phyloP scores from a whole-genome alignment of 768 basidiomycete species.

The Tubosaeta sp. region DNA sequence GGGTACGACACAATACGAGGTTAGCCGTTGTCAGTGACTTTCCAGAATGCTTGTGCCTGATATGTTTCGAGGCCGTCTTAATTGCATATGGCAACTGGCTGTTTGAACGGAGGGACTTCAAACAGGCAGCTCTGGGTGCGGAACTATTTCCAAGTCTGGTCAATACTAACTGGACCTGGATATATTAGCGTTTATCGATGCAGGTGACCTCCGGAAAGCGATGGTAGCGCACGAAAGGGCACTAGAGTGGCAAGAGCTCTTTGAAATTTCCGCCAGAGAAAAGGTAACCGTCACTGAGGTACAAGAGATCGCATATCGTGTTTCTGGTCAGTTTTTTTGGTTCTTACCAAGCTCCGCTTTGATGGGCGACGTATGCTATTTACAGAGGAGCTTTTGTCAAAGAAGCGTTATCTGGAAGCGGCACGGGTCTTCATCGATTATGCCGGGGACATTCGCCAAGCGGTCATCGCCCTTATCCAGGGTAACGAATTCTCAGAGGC shows the following conservation, averaged over 20 bases:
- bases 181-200: constrained; percentile 67
- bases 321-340: constrained; percentile 60
- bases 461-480: constrained; percentile 70
- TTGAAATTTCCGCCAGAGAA: constrained; percentile 65
- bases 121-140: constrained; percentile 78
- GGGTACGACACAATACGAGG: constrained; percentile 58
- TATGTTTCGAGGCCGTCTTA: constrained; percentile 51
- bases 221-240: constrained; percentile 87
- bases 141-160: not conserved
- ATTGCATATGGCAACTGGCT: constrained; percentile 83
- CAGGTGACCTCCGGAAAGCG: constrained; percentile 60
- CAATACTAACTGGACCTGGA: constrained; percentile 4
- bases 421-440: constrained; percentile 84
- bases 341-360: not conserved
- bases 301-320: constrained; percentile 62
- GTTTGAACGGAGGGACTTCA: constrained; percentile 79
- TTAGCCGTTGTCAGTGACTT: constrained; percentile 27
- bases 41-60: constrained; percentile 6
- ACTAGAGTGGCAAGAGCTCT: constrained; percentile 87
- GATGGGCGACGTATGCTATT: constrained; percentile 2
- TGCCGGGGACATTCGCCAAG: constrained; percentile 68
- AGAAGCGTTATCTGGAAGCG: constrained; percentile 78
- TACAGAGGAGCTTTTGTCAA: constrained; percentile 75
- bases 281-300: constrained; percentile 53
- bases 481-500: constrained; percentile 89